These are phyloP conservation scores for Penicillium sp. DNA, from an alignment of 2,329 filamentous ascomycete genomes.

Conservation along the genomic window DNA sequence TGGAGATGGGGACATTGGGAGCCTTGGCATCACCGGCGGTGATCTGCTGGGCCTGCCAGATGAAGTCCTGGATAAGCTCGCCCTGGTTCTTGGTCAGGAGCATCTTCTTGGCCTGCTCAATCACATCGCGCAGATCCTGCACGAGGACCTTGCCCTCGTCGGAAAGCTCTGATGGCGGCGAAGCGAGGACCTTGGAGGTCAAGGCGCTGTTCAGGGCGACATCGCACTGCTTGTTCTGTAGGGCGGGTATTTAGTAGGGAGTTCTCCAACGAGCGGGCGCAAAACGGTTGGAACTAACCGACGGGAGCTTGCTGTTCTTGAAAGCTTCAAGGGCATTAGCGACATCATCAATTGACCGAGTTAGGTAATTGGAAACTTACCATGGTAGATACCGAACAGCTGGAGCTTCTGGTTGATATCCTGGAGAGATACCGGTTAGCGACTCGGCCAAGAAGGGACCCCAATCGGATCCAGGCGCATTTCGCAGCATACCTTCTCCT, in stretches of 20 bases:
- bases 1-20: conserved; percentile 68
- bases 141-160: conserved; percentile 77
- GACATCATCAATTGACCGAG: not conserved
- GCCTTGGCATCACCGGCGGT: conserved; percentile 60
- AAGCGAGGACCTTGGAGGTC: conserved; percentile 65
- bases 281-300: conserved; percentile 56
- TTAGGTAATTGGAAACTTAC: conserved; percentile 36
- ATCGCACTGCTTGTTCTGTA: conserved; percentile 90
- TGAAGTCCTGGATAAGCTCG: conserved; percentile 92
- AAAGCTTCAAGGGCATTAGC: conserved; percentile 59
- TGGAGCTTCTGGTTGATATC: conserved; percentile 93
- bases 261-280: not conserved
- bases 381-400: conserved; percentile 81
- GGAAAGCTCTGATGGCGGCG: conserved; percentile 74
- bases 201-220: conserved; percentile 88
- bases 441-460: not conserved
- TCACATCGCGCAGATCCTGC: conserved; percentile 71
- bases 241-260: conserved; percentile 7
- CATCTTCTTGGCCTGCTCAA: conserved; percentile 79
- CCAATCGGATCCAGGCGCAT: not conserved
- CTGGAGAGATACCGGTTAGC: conserved; percentile 16
- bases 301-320: conserved; percentile 83
- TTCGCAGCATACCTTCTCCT: conserved; percentile 60
- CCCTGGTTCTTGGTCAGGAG: conserved; percentile 92
- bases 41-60: conserved; percentile 85